Percentiles rank a stretch among this genome's conserved stretches.
These are phyloP conservation scores for carrot (Daucus carota) DNA, from an alignment of 129 eudicot genomes.

Conservation along the genomic window DNA sequence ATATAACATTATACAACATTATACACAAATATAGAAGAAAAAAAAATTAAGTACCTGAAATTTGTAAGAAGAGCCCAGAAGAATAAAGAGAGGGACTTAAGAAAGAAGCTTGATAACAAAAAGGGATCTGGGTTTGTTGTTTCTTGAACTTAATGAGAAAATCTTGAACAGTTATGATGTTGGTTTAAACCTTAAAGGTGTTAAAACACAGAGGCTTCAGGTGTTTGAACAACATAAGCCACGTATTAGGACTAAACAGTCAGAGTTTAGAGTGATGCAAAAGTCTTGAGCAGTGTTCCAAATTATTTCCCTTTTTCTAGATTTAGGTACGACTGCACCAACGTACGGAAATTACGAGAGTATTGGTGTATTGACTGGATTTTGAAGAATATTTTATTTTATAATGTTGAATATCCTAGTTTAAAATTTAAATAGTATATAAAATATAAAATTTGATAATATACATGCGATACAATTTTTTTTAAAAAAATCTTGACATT, in stretches of 20 bases:
- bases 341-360: no score
- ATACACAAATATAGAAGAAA: background rate
- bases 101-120: background rate
- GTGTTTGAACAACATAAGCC: background rate
- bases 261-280: background rate
- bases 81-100: background rate
- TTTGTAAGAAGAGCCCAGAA: constrained; percentile 10
- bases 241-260: background rate
- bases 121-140: background rate
- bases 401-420: no score
- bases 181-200: background rate
- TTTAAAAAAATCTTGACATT: no score
- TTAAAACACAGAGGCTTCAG: background rate
- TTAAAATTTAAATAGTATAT: no score
- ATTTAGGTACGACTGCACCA: no score
- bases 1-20: background rate
- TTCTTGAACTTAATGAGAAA: background rate
- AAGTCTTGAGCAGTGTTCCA: background rate
- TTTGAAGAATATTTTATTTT: no score
- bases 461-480: no score
- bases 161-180: background rate
- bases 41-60: constrained; percentile 1
- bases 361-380: no score
- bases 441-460: no score
- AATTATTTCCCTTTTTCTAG: no score